phyloP scores from a whole-genome alignment of 768 basidiomycete genomes.

The Pluteus cervinus region DNA sequence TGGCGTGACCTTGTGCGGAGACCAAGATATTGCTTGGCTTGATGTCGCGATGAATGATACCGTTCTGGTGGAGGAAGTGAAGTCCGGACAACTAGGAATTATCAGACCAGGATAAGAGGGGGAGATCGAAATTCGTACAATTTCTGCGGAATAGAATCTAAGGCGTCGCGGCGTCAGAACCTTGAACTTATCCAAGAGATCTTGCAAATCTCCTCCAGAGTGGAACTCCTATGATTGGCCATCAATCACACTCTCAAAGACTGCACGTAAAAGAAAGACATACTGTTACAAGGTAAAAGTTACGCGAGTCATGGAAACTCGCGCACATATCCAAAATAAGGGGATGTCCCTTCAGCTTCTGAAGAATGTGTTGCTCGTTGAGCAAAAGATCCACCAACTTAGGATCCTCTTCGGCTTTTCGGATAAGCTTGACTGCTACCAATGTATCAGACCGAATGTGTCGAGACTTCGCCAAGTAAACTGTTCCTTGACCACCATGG shows the following conservation, averaged over 20 bases:
- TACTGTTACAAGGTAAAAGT: conserved; percentile 14
- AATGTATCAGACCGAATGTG: background rate
- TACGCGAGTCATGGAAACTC: conserved; percentile 10
- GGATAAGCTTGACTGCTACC: conserved; percentile 8
- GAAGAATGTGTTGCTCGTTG: conserved; percentile 10
- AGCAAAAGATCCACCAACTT: conserved; percentile 4
- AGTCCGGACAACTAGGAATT: background rate
- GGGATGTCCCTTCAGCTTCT: conserved; percentile 4
- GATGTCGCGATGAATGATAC: conserved; percentile 99
- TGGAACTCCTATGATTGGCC: conserved; percentile 6
- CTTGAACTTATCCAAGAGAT: conserved; percentile 1
- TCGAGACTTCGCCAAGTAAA: conserved; percentile 8
- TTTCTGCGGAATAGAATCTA: conserved; percentile 2
- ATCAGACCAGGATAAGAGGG: background rate
- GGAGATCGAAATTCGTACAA: background rate
- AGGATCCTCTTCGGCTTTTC: background rate
- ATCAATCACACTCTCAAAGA: background rate
- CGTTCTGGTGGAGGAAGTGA: conserved; percentile 86
- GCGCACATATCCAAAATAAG: conserved; percentile 11
- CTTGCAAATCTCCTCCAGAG: conserved; percentile 11
- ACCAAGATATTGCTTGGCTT: conserved; percentile 91
- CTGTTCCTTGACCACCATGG: conserved; percentile 11
- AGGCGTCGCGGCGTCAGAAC: background rate
- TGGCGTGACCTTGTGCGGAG: conserved; percentile 10
- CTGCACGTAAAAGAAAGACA: background rate